phyloP scores from a whole-genome alignment of 768 basidiomycete genomes.

The Termitomyces sp. region DNA sequence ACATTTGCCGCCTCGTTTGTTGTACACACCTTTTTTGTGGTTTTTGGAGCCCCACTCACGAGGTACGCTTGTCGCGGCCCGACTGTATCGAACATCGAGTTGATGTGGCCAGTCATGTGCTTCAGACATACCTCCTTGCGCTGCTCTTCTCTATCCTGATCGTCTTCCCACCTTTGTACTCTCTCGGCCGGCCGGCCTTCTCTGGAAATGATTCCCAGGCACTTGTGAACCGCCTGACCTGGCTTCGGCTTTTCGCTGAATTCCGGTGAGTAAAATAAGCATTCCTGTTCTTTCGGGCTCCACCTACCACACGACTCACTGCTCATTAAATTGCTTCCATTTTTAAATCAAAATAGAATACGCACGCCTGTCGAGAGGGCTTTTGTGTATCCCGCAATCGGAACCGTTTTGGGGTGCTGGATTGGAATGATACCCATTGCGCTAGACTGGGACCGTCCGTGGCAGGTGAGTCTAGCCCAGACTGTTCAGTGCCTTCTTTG shows the following conservation, averaged over 20 bases:
- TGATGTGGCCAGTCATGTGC: conserved; percentile 32
- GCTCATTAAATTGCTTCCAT: not conserved
- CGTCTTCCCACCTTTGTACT: conserved; percentile 63
- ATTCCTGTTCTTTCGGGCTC: conserved; percentile 1
- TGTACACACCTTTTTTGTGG: conserved; percentile 44
- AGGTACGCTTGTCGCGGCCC: conserved; percentile 32
- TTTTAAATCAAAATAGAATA: conserved; percentile 25
- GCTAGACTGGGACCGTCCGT: conserved; percentile 95
- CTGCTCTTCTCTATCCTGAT: conserved; percentile 62
- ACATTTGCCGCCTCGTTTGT: conserved; percentile 44
- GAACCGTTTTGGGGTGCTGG: conserved; percentile 75
- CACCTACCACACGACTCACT: not conserved
- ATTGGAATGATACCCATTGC: conserved; percentile 77
- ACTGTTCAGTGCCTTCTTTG: not conserved
- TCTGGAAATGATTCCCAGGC: conserved; percentile 29
- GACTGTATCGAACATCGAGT: conserved; percentile 12
- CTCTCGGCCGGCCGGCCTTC: conserved; percentile 56
- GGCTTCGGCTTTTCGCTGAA: conserved; percentile 79
- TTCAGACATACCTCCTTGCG: conserved; percentile 64
- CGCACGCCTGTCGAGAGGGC: conserved; percentile 70
- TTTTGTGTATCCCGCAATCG: conserved; percentile 73
- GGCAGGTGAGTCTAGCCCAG: conserved; percentile 68
- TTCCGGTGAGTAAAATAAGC: conserved; percentile 53
- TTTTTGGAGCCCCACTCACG: conserved; percentile 72
- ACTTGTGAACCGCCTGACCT: conserved; percentile 53